Percentiles rank a stretch among this genome's conserved stretches.
Evolutionary conservation across 2,329 filamentous ascomycete genomes (phyloP).

Genomic region (Epichloe glyceriae): DNA sequence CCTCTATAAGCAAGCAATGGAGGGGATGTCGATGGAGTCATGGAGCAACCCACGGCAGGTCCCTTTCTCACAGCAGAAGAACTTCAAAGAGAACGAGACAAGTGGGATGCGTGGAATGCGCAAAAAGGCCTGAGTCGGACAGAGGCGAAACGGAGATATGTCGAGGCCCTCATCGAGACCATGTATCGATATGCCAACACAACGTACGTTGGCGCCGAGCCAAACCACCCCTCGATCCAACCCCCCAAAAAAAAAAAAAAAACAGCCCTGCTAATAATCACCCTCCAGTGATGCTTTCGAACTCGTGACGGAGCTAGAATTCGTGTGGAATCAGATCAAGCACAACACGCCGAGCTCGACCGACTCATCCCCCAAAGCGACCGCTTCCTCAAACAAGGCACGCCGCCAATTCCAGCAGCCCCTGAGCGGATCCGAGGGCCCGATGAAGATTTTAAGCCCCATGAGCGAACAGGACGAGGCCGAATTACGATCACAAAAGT

Average conservation of each 20-base stretch:
- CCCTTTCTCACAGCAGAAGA: constrained; percentile 38
- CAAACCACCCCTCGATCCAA: neutral
- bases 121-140: constrained; percentile 75
- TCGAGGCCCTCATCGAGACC: constrained; percentile 85
- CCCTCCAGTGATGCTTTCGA: constrained; percentile 59
- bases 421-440: constrained; percentile 35
- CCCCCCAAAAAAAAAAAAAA: too few species aligned
- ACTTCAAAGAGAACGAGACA: constrained; percentile 45
- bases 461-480: constrained; percentile 74
- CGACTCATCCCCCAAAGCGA: constrained; percentile 39
- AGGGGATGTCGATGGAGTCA: constrained; percentile 89
- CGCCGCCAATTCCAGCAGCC: constrained; percentile 34
- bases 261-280: neutral
- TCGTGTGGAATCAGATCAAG: constrained; percentile 97
- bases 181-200: constrained; percentile 96
- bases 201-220: constrained; percentile 35
- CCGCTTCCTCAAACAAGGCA: constrained; percentile 16
- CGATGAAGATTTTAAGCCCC: constrained; percentile 64
- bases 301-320: constrained; percentile 88
- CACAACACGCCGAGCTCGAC: constrained; percentile 61
- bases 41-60: constrained; percentile 59
- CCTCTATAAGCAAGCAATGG: constrained; percentile 98
- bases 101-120: constrained; percentile 93
- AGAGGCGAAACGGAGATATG: constrained; percentile 87
- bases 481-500: constrained; percentile 38